These are phyloP conservation scores for Sonneratia alba DNA, from an alignment of 345 rosid genomes.

Conservation along the genomic window DNA sequence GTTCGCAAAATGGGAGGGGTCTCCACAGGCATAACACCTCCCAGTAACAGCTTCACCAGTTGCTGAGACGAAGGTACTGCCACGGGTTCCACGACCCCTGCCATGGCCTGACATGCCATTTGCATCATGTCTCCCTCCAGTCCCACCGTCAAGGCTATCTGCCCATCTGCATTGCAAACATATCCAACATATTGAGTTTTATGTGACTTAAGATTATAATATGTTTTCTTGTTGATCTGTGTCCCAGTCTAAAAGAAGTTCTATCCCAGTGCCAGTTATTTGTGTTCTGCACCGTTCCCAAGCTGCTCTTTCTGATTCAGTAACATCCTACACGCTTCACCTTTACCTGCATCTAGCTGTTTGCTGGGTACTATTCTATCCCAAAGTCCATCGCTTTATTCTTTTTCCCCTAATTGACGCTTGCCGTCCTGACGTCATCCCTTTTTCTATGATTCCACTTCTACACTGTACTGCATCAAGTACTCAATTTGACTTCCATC, in stretches of 20 bases:
- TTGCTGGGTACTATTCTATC: not conserved
- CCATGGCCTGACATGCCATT: constrained; percentile 20
- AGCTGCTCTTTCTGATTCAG: not conserved
- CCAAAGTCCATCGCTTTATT: not conserved
- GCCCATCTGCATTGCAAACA: constrained; percentile 63
- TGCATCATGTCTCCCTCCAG: constrained; percentile 26
- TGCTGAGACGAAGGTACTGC: constrained; percentile 59
- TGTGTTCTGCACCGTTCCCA: not conserved
- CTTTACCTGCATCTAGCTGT: not conserved
- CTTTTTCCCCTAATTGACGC: not conserved
- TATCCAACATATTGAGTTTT: too few species aligned
- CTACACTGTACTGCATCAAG: not conserved
- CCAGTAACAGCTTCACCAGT: constrained; percentile 80
- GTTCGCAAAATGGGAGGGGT: constrained; percentile 90
- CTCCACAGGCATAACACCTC: constrained; percentile 80
- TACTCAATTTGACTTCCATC: not conserved
- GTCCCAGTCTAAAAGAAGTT: not conserved
- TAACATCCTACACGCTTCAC: not conserved
- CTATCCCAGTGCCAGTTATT: not conserved
- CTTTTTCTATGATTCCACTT: not conserved
- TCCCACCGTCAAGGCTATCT: constrained; percentile 46
- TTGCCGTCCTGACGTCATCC: not conserved
- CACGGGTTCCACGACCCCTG: constrained; percentile 28
- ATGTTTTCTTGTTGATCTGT: not conserved
- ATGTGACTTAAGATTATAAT: not conserved